Conservation (phyloP, 371 early-diverging fungal genomes). For the Syncephalastrum sp. region DNA sequence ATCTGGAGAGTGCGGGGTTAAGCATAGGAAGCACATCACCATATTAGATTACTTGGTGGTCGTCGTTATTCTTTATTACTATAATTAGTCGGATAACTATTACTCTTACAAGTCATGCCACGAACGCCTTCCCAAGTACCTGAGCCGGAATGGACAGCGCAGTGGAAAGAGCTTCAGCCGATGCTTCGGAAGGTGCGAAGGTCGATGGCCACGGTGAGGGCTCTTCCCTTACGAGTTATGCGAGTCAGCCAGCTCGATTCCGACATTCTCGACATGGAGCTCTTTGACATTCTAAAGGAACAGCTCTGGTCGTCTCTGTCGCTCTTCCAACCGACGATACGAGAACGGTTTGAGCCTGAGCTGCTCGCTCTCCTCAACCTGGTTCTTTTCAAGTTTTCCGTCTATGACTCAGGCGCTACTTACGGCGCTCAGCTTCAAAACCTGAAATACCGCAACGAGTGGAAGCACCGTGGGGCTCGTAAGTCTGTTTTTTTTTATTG, state of each 20-base stretch:
- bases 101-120: conserved; percentile 9
- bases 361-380: conserved; percentile 53
- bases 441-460: conserved; percentile 75
- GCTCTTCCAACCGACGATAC: conserved; percentile 61
- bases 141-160: conserved; percentile 50
- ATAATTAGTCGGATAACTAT: neutral
- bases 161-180: conserved; percentile 60
- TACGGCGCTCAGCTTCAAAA: conserved; percentile 72
- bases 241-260: conserved; percentile 89
- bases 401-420: conserved; percentile 63
- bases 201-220: conserved; percentile 52
- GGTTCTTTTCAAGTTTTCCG: conserved; percentile 60
- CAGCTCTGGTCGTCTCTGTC: conserved; percentile 67
- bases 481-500: conserved; percentile 21
- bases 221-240: conserved; percentile 65
- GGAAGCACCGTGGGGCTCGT: conserved; percentile 60
- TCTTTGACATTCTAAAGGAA: conserved; percentile 73
- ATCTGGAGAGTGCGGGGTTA: too few relatives aligned
- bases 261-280: conserved; percentile 77
- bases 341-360: conserved; percentile 65
- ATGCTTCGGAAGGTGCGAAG: conserved; percentile 50
- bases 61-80: neutral
- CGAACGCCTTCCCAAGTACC: conserved; percentile 38
- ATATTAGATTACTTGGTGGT: conserved; percentile 2
- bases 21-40: neutral